Conservation (phyloP, 768 basidiomycete species). For the Boletus barrowsii region DNA sequence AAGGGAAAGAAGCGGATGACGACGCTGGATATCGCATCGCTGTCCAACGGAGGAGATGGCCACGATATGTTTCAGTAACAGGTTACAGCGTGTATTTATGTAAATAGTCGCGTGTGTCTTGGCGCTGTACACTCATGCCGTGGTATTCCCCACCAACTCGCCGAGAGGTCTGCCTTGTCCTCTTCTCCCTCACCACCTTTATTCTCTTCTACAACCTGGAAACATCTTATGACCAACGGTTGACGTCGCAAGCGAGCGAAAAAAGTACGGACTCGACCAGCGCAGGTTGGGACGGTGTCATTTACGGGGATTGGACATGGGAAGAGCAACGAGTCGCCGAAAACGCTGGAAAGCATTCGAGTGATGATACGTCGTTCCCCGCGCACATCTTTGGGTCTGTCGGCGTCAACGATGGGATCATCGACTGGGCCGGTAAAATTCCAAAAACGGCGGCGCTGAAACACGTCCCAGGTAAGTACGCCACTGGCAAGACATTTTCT, state of each 20-base stretch:
- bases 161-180: conserved; percentile 67
- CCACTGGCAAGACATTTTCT: neutral
- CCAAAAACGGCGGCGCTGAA: conserved; percentile 56
- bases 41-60: conserved; percentile 15
- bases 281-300: conserved; percentile 53
- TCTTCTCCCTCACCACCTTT: conserved; percentile 64
- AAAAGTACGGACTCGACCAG: neutral
- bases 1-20: conserved; percentile 51
- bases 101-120: neutral
- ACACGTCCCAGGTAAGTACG: conserved; percentile 49
- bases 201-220: conserved; percentile 75
- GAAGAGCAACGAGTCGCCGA: conserved; percentile 57
- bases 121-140: conserved; percentile 37
- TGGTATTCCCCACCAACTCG: conserved; percentile 68
- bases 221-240: conserved; percentile 45
- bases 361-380: conserved; percentile 19
- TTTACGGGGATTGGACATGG: conserved; percentile 72
- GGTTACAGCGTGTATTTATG: neutral
- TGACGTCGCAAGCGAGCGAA: conserved; percentile 17
- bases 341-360: conserved; percentile 44
- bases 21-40: conserved; percentile 29
- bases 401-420: conserved; percentile 50
- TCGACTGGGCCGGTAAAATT: conserved; percentile 52
- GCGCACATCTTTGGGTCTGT: conserved; percentile 24
- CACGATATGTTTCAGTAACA: conserved; percentile 6